Evolutionary conservation across 176 grass and related monocot genomes (phyloP).

Genomic region (Hordeum vulgare): DNA sequence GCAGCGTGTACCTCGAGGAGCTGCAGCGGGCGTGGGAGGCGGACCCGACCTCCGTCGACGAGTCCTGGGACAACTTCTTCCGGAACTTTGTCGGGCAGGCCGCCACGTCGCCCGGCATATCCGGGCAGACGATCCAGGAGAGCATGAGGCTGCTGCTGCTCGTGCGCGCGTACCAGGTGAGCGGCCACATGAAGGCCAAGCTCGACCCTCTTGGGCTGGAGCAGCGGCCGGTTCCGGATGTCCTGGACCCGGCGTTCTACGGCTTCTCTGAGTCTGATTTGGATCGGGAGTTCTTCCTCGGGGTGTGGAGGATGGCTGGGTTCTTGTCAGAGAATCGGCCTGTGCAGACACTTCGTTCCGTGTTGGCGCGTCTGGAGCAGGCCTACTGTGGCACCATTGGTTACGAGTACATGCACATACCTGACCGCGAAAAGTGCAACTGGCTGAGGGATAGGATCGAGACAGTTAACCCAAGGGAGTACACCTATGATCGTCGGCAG

Average conservation of each 20-base stretch:
- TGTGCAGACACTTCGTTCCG: conserved; percentile 62
- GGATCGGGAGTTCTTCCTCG: conserved; percentile 91
- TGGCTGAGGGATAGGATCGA: conserved; percentile 97
- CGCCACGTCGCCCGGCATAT: conserved; percentile 46
- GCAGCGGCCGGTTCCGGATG: conserved; percentile 47
- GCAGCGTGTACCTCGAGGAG: conserved; percentile 81
- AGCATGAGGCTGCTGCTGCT: conserved; percentile 76
- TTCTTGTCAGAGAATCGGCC: conserved; percentile 87
- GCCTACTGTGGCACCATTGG: conserved; percentile 81
- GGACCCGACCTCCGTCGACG: conserved; percentile 59
- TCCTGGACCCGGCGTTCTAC: conserved; percentile 58
- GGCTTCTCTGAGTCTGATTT: conserved; percentile 86
- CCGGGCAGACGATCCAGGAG: conserved; percentile 85
- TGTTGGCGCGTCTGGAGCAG: conserved; percentile 51
- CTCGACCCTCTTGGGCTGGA: conserved; percentile 83
- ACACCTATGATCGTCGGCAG: conserved; percentile 53
- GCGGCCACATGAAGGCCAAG: conserved; percentile 87
- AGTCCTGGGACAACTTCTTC: conserved; percentile 95
- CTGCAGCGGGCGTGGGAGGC: conserved; percentile 81
- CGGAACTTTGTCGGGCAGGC: conserved; percentile 80
- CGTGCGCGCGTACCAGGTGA: conserved; percentile 83
- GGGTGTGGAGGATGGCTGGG: conserved; percentile 91
- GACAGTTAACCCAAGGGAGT: conserved; percentile 46
- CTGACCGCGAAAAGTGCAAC: conserved; percentile 84
- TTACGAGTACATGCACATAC: conserved; percentile 90